phyloP scores from a whole-genome alignment of 176 grass and related monocot species.

The Oryza glaberrima region DNA sequence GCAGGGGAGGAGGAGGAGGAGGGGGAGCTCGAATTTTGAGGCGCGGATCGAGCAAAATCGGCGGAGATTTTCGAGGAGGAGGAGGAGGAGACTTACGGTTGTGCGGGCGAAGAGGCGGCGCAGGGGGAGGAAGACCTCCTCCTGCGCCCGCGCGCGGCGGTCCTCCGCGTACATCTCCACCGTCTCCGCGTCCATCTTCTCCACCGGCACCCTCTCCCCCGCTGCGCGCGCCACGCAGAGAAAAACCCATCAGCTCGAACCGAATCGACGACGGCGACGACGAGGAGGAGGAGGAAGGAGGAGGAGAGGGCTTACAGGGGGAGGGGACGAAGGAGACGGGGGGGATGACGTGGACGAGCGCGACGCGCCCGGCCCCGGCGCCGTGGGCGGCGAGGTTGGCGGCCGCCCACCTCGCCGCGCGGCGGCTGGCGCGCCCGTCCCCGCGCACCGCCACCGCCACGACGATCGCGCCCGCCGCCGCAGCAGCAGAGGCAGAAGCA shows the following conservation, averaged over 20 bases:
- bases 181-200: conserved; percentile 58
- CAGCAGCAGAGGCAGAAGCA: neutral
- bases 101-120: conserved; percentile 55
- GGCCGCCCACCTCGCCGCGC: conserved; percentile 69
- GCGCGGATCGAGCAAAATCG: neutral
- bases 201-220: conserved; percentile 67
- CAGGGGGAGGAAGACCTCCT: conserved; percentile 66
- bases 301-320: conserved; percentile 45
- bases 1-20: conserved; percentile 9
- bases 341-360: conserved; percentile 83
- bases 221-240: conserved; percentile 10
- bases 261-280: neutral
- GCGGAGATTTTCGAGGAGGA: neutral
- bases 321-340: conserved; percentile 71
- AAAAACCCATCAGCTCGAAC: neutral
- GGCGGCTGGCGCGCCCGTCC: conserved; percentile 61
- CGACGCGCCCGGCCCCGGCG: conserved; percentile 39
- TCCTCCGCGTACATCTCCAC: conserved; percentile 80
- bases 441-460: conserved; percentile 66
- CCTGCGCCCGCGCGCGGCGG: conserved; percentile 48
- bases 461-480: neutral
- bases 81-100: conserved; percentile 46
- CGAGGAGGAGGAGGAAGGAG: neutral
- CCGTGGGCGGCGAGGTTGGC: conserved; percentile 43
- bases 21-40: neutral